Conservation (phyloP, 2,329 filamentous ascomycete genomes). For the Setomelanomma holmii region DNA sequence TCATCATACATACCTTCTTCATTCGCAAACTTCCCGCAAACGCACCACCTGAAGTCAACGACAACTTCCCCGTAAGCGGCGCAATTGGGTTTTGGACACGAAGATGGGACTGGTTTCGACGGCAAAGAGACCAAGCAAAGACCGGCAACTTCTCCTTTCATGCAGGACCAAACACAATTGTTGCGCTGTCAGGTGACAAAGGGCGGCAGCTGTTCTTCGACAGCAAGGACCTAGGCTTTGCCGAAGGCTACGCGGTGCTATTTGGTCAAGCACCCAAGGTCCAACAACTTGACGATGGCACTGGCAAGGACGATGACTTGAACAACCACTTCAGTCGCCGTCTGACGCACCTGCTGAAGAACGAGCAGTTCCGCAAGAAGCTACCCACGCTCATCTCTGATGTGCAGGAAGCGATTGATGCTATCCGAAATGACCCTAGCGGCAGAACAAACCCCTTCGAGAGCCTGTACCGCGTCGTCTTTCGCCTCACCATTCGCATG, state of each 20-base stretch:
- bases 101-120: slow-evolving; percentile 54
- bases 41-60: slow-evolving; percentile 27
- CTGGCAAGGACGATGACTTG: slow-evolving; percentile 17
- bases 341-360: slow-evolving; percentile 32
- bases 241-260: slow-evolving; percentile 48
- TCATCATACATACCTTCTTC: slow-evolving; percentile 20
- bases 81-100: slow-evolving; percentile 56
- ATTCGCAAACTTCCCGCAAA: slow-evolving; percentile 28
- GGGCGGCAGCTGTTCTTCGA: slow-evolving; percentile 57
- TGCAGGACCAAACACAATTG: slow-evolving; percentile 54
- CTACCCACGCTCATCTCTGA: slow-evolving; percentile 53
- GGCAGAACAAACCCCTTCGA: slow-evolving; percentile 62
- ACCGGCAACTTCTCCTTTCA: slow-evolving; percentile 60
- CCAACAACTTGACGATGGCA: slow-evolving; percentile 14
- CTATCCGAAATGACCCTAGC: slow-evolving; percentile 42
- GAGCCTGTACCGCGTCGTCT: slow-evolving; percentile 61
- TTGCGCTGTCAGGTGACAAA: slow-evolving; percentile 55
- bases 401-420: slow-evolving; percentile 50
- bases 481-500: slow-evolving; percentile 64
- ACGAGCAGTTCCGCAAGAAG: slow-evolving; percentile 34
- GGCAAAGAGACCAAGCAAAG: slow-evolving; percentile 37
- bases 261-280: slow-evolving; percentile 30
- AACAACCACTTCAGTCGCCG: slow-evolving; percentile 31
- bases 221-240: slow-evolving; percentile 53
- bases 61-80: slow-evolving; percentile 53